phyloP scores from a whole-genome alignment of 2,329 filamentous ascomycete genomes.

The Ampelomyces quisqualis region DNA sequence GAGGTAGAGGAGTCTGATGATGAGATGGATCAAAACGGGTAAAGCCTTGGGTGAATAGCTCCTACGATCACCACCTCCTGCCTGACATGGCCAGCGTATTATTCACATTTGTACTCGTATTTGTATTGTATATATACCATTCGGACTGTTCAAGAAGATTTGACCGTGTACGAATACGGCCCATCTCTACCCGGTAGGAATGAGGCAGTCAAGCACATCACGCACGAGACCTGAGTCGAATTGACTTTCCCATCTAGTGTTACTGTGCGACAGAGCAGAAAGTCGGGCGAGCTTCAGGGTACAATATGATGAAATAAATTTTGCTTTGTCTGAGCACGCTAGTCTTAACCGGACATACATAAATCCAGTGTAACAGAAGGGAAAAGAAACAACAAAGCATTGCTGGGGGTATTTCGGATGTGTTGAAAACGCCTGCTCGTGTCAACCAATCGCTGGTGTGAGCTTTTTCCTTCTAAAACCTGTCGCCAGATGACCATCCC shows the following conservation, averaged over 20 bases:
- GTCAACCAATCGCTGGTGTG: conserved; percentile 21
- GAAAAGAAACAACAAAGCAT: conserved; percentile 11
- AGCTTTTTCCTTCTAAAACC: conserved; percentile 25
- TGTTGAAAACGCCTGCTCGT: conserved; percentile 28
- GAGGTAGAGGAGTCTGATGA: too few relatives aligned
- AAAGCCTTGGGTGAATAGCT: too few relatives aligned
- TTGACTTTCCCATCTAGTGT: neutral
- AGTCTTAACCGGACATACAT: too few relatives aligned
- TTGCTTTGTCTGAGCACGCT: conserved; percentile 12
- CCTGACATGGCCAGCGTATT: too few relatives aligned
- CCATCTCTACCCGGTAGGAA: too few relatives aligned
- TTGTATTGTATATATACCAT: too few relatives aligned
- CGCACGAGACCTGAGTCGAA: neutral
- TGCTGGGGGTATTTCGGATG: conserved; percentile 30
- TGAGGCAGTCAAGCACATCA: too few relatives aligned
- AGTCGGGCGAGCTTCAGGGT: neutral
- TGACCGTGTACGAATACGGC: too few relatives aligned
- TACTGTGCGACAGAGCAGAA: neutral
- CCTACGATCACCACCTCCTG: too few relatives aligned
- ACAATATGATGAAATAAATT: conserved; percentile 2
- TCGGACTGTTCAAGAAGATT: too few relatives aligned
- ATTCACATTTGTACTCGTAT: too few relatives aligned
- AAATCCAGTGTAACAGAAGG: neutral
- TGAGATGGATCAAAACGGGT: too few relatives aligned
- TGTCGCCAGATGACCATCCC: conserved; percentile 15